phyloP scores from a whole-genome alignment of 352 stramenopile species.

The Phytophthora syringae region DNA sequence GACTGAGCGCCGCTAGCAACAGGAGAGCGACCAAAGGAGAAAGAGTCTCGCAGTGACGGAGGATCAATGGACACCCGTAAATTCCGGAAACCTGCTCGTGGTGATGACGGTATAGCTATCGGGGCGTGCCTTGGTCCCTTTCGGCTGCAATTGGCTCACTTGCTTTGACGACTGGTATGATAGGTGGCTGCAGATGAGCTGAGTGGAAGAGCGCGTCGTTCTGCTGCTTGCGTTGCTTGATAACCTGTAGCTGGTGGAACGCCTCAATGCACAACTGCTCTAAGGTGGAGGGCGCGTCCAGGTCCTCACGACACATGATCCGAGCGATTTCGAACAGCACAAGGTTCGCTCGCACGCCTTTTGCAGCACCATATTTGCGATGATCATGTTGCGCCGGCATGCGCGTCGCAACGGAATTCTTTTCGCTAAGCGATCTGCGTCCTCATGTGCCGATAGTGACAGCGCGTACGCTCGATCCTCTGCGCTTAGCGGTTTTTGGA shows the following conservation, averaged over 20 bases:
- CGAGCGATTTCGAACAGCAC: constrained; percentile 77
- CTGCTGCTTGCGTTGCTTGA: constrained; percentile 39
- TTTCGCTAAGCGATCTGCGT: constrained; percentile 61
- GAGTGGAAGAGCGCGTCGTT: constrained; percentile 28
- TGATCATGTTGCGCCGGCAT: constrained; percentile 84
- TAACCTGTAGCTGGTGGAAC: constrained; percentile 60
- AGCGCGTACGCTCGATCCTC: constrained; percentile 73
- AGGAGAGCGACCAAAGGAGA: constrained; percentile 34
- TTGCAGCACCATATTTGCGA: constrained; percentile 79
- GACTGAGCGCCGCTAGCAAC: constrained; percentile 58
- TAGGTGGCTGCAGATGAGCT: constrained; percentile 21
- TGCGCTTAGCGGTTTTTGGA: constrained; percentile 68
- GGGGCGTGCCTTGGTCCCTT: constrained; percentile 10
- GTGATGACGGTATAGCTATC: constrained; percentile 32
- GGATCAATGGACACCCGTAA: constrained; percentile 66
- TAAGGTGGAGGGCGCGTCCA: constrained; percentile 73
- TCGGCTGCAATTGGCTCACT: constrained; percentile 16
- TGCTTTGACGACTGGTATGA: constrained; percentile 19
- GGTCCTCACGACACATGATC: constrained; percentile 86
- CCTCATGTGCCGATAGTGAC: constrained; percentile 58
- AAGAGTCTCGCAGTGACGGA: constrained; percentile 31
- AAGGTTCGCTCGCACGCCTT: constrained; percentile 69
- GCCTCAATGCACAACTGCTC: constrained; percentile 75
- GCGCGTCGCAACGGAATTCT: constrained; percentile 77
- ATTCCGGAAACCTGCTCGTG: constrained; percentile 37